Percentiles rank a stretch among this genome's conserved stretches.
Conservation (phyloP, 306 rosid species). For the Vigna hirtella region DNA sequence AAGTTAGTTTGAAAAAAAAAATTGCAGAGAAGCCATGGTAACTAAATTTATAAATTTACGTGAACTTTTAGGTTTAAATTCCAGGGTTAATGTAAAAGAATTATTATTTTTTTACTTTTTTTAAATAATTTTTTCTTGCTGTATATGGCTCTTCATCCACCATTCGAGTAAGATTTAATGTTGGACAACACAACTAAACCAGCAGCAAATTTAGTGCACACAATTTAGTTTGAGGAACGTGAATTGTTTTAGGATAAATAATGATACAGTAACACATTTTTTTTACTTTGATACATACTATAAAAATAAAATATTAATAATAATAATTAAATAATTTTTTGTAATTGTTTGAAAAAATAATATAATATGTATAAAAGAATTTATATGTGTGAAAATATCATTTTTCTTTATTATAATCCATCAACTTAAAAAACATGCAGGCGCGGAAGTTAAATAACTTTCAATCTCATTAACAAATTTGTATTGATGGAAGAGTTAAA, state of each 20-base stretch:
- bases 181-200: conserved; percentile 1
- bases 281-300: too few species aligned
- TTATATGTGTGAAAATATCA: too few species aligned
- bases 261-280: too few species aligned
- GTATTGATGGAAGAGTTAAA: too few species aligned
- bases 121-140: neutral
- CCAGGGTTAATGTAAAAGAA: too few species aligned
- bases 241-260: neutral
- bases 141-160: neutral
- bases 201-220: neutral
- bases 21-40: neutral
- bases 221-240: neutral
- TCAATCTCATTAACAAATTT: neutral
- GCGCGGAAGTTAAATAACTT: neutral
- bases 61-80: too few species aligned
- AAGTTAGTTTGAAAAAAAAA: neutral
- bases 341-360: too few species aligned
- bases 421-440: neutral
- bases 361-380: too few species aligned
- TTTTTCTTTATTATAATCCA: neutral
- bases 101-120: neutral
- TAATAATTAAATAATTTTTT: too few species aligned
- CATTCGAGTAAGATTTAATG: neutral
- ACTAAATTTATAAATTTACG: too few species aligned
- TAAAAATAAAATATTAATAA: too few species aligned